A percentile compares a stretch with the other conserved stretches of the same genome.
Conservation (phyloP, 495 filamentous ascomycete species). For the Acidiella bohemica region DNA sequence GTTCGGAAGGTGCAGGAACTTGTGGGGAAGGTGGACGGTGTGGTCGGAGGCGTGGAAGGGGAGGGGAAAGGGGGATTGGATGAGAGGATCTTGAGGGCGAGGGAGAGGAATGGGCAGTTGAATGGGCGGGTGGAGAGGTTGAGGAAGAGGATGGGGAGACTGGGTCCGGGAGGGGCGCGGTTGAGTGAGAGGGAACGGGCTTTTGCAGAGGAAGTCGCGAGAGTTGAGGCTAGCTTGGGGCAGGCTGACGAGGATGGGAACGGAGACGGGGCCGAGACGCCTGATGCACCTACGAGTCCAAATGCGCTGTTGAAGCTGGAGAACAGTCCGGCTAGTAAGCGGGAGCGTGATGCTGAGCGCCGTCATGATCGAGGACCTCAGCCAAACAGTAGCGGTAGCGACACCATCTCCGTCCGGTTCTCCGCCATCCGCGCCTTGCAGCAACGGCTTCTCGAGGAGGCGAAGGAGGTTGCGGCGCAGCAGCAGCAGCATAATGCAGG, state of each 20-base stretch:
- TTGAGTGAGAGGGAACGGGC: conserved; percentile 39
- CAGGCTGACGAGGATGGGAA: not conserved
- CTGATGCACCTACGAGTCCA: conserved; percentile 4
- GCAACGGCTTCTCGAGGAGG: conserved; percentile 16
- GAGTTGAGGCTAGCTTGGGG: conserved; percentile 33
- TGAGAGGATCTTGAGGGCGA: conserved; percentile 45
- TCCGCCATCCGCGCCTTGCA: conserved; percentile 19
- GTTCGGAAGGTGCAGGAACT: conserved; percentile 36
- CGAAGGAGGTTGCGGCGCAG: conserved; percentile 7
- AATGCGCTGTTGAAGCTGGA: conserved; percentile 4
- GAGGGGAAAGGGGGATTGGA: conserved; percentile 44
- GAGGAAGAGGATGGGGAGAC: conserved; percentile 43
- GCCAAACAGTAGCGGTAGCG: conserved; percentile 7
- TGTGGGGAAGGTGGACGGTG: conserved; percentile 38
- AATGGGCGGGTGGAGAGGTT: conserved; percentile 50
- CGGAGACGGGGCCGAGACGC: not conserved
- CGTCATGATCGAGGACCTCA: conserved; percentile 6
- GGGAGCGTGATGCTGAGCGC: conserved; percentile 2
- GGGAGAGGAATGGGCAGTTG: conserved; percentile 45
- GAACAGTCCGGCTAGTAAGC: not conserved
- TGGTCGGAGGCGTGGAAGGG: conserved; percentile 31
- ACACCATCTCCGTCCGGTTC: conserved; percentile 17
- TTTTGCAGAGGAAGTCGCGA: conserved; percentile 25
- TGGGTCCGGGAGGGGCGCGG: conserved; percentile 45
- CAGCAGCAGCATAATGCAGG: not conserved